phyloP scores from a whole-genome alignment of 768 basidiomycete genomes.

The Xerocomellus intermedius region DNA sequence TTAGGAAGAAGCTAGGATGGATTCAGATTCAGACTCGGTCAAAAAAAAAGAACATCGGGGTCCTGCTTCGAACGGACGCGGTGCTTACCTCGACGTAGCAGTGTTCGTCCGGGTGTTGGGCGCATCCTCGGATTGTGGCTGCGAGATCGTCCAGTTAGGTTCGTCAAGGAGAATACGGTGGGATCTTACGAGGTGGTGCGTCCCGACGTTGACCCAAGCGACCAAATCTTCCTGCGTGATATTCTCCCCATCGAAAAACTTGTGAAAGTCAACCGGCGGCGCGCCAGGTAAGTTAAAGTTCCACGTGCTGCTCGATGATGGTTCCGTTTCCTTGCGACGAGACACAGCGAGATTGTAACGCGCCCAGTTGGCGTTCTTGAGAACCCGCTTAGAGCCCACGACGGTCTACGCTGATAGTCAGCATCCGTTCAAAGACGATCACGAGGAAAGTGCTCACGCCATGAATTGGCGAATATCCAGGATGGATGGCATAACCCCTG shows the following conservation, averaged over 20 bases:
- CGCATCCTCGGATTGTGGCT: constrained; percentile 64
- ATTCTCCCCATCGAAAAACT: constrained; percentile 63
- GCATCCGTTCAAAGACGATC: neutral
- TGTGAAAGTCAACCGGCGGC: constrained; percentile 57
- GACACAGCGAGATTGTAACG: constrained; percentile 61
- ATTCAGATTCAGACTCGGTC: neutral
- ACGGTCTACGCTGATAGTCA: constrained; percentile 41
- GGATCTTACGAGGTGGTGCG: constrained; percentile 54
- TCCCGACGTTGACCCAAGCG: constrained; percentile 65
- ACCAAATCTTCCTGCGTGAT: constrained; percentile 65
- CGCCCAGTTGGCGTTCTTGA: constrained; percentile 66
- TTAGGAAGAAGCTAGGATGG: constrained; percentile 48
- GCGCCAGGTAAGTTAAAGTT: constrained; percentile 59
- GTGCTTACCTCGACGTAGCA: constrained; percentile 49
- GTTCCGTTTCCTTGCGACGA: constrained; percentile 59
- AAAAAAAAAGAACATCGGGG: neutral
- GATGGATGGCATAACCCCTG: constrained; percentile 61
- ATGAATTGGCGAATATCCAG: constrained; percentile 54
- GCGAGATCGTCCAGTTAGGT: neutral
- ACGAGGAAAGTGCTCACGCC: constrained; percentile 31
- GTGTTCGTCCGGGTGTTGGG: constrained; percentile 59
- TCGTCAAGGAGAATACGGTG: neutral
- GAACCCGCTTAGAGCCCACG: constrained; percentile 55
- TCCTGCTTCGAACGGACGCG: neutral
- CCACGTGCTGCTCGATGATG: constrained; percentile 56